Percentiles rank a stretch among this genome's conserved stretches.
These are phyloP conservation scores for Fraxinus anomala DNA, from an alignment of 257 asterid species.

Conservation along the genomic window DNA sequence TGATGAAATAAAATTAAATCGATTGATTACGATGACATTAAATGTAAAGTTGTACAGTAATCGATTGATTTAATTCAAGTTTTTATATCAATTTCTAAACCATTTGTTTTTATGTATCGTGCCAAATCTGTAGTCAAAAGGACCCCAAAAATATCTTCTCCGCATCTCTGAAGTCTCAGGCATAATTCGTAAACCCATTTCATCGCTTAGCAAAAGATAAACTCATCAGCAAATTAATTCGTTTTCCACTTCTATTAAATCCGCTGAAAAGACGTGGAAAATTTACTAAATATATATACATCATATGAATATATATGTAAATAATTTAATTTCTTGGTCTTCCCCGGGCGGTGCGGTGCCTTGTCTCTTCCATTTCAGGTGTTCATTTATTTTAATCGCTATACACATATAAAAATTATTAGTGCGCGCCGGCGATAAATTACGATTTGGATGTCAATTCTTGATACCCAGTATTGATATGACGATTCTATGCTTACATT, in stretches of 20 bases:
- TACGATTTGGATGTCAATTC: neutral
- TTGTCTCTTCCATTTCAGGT: constrained; percentile 35
- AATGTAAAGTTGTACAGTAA: too few relatives aligned
- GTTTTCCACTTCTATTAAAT: constrained; percentile 25
- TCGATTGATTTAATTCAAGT: too few relatives aligned
- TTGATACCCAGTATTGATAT: neutral
- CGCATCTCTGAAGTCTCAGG: too few relatives aligned
- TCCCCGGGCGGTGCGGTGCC: constrained; percentile 23
- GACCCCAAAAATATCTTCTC: too few relatives aligned
- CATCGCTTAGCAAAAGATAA: neutral
- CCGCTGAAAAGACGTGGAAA: constrained; percentile 29
- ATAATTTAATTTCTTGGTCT: constrained; percentile 10
- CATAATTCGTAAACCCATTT: too few relatives aligned
- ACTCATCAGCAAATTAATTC: constrained; percentile 27
- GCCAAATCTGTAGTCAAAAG: too few relatives aligned
- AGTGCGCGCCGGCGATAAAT: constrained; percentile 2
- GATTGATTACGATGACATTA: too few relatives aligned
- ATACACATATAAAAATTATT: neutral
- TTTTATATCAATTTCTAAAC: too few relatives aligned
- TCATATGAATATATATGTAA: neutral
- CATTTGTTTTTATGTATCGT: too few relatives aligned
- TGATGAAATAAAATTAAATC: too few relatives aligned
- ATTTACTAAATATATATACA: neutral
- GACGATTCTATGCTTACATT: constrained; percentile 15
- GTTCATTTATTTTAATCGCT: neutral